phyloP scores from a whole-genome alignment of 2,329 filamentous ascomycete genomes.

The Botryotinia globosa region DNA sequence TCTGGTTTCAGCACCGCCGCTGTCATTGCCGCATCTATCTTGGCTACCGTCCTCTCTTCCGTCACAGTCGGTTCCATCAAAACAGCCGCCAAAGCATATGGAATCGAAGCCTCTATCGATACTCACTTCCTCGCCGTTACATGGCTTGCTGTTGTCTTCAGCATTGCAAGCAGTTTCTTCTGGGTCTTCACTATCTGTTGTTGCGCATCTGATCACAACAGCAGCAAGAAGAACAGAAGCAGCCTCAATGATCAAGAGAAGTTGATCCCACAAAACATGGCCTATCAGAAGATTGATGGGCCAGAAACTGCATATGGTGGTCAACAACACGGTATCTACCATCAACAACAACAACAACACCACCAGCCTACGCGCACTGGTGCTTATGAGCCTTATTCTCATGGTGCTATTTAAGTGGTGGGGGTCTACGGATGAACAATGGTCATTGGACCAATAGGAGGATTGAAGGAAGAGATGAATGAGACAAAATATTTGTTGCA shows the following conservation, averaged over 20 bases:
- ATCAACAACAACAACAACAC: slow-evolving; percentile 36
- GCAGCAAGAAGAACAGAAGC: slow-evolving; percentile 22
- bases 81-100: slow-evolving; percentile 65
- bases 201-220: slow-evolving; percentile 50
- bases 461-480: background rate
- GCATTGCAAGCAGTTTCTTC: slow-evolving; percentile 74
- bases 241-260: slow-evolving; percentile 35
- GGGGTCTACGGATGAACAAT: background rate
- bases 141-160: slow-evolving; percentile 80
- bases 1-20: slow-evolving; percentile 58
- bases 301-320: slow-evolving; percentile 38
- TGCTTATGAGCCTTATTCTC: slow-evolving; percentile 64
- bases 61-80: slow-evolving; percentile 69
- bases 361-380: slow-evolving; percentile 41
- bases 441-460: background rate
- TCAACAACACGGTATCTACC: slow-evolving; percentile 43
- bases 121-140: slow-evolving; percentile 65
- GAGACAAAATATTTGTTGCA: slow-evolving; percentile 5
- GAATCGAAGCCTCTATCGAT: slow-evolving; percentile 66
- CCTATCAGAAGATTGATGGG: slow-evolving; percentile 48
- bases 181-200: slow-evolving; percentile 92
- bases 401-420: slow-evolving; percentile 47
- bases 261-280: slow-evolving; percentile 28
- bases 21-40: slow-evolving; percentile 62
- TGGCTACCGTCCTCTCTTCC: slow-evolving; percentile 71